Base-by-base conservation (phyloP, 2,329 filamentous ascomycete species). In the Intubia oerlemansii region DNA sequence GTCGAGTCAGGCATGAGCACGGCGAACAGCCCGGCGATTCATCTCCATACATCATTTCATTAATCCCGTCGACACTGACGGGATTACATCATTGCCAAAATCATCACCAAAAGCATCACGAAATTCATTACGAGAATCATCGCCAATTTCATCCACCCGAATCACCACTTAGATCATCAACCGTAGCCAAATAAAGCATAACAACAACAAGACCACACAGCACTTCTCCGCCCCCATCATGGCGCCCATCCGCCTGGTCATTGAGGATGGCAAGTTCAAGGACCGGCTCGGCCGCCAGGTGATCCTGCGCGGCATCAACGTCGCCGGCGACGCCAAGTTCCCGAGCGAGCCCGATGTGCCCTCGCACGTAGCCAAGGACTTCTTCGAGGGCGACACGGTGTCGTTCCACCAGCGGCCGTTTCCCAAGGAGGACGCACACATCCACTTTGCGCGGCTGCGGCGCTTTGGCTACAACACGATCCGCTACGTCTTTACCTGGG, bases 401-500 rank as follows among this genome's bases (percentile, higher is more conserved):
- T 84, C 76, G 14, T 98, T 98, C 44, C 76, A 85, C 39, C 66
- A 71, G 34, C 66, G 84, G 3, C 88, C 88, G 0, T 98, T 98
- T 41, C 58, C 74, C 4, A 62, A 79, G 27, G 68, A 79, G 28
- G 80, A 93, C 39, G 81, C 88, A 1, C 74, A 80, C 42, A 59
- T 66, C 11, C 88, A 98, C 48, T 93, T 98, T 49, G 66, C 78
- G 10, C 66, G 84, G 24, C 53, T 98, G 38, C 79, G 75, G 42
- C 73, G 76, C 42, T 92, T 75, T 59, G 88, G 88, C 10, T 98
- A 91, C 60, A 98, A 95, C 50, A 84, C 80, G 1, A 84, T 98
- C 39, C 68, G 88, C 45, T 98, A 98, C 50, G 60, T 98, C 40
- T 98, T 95, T 47, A 95, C 88, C 0, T 98, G 88, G 88, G 88